Conservation (phyloP, 2,329 filamentous ascomycete genomes). For the Sclerotinia borealis region DNA sequence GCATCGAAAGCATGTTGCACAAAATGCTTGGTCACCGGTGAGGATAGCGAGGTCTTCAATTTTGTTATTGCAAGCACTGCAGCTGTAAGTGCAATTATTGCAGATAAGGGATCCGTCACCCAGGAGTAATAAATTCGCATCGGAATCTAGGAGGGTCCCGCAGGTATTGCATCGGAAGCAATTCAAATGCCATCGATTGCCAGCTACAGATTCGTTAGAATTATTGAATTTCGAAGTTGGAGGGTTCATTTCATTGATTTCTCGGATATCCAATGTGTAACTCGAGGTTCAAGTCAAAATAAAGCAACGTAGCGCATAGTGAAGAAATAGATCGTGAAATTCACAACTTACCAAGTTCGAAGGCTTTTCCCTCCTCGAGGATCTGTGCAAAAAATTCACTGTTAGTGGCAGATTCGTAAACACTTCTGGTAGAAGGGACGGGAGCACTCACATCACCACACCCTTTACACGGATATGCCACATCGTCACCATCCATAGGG, state of each 20-base stretch:
- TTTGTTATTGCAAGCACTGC: constrained; percentile 92
- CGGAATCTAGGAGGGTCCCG: constrained; percentile 90
- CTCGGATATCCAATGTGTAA: constrained; percentile 7
- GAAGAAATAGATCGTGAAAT: not conserved
- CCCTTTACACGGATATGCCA: constrained; percentile 80
- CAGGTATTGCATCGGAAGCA: constrained; percentile 98
- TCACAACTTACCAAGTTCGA: constrained; percentile 73
- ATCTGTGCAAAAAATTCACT: constrained; percentile 53
- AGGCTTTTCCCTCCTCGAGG: constrained; percentile 96
- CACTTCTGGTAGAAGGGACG: constrained; percentile 5
- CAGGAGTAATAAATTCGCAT: constrained; percentile 92
- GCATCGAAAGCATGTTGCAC: constrained; percentile 93
- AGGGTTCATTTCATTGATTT: constrained; percentile 7
- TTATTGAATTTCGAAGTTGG: constrained; percentile 8
- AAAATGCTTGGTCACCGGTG: constrained; percentile 96
- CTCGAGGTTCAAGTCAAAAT: constrained; percentile 13
- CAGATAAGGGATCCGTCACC: constrained; percentile 97
- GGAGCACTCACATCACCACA: constrained; percentile 71
- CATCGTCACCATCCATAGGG: constrained; percentile 63
- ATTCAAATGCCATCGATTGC: constrained; percentile 96
- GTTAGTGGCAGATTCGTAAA: constrained; percentile 20
- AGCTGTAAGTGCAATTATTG: constrained; percentile 99
- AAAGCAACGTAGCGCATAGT: constrained; percentile 7
- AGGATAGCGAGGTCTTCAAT: constrained; percentile 97
- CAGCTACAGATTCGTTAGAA: constrained; percentile 51